Evolutionary conservation across 495 filamentous ascomycete species (phyloP).

Genomic region (Penicillium lagena): DNA sequence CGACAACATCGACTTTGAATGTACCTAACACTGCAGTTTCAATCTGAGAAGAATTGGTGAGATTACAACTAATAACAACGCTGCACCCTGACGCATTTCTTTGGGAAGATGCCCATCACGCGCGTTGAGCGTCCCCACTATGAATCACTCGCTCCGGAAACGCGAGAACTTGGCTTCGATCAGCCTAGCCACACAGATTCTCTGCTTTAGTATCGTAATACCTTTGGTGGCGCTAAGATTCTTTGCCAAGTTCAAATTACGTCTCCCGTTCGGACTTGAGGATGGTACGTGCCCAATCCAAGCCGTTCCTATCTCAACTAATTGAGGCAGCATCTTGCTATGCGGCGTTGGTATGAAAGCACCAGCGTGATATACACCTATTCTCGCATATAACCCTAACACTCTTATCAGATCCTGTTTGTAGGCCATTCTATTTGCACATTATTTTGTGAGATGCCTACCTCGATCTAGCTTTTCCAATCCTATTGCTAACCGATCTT

Average conservation of each 20-base stretch:
- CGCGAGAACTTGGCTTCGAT: background rate
- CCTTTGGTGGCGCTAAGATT: background rate
- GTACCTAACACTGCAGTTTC: no score
- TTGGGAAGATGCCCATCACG: no score
- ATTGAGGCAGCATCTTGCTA: background rate
- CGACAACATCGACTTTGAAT: no score
- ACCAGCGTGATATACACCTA: background rate
- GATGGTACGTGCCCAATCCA: background rate
- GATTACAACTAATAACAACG: no score
- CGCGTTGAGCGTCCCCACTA: background rate
- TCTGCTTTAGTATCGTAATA: background rate
- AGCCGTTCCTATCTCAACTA: background rate
- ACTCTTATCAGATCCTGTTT: background rate
- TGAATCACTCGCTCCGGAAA: background rate
- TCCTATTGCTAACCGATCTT: no score
- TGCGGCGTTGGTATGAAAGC: background rate
- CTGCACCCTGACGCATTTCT: no score
- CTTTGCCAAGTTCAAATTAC: background rate
- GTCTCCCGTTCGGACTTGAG: background rate
- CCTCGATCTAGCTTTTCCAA: no score
- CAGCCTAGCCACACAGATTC: slow-evolving; percentile 1
- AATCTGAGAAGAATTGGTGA: no score
- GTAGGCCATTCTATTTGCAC: background rate
- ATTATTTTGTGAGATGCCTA: background rate
- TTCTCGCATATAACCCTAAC: background rate